Evolutionary conservation across 2,329 filamentous ascomycete genomes (phyloP), one percentile per base, ranked within the genome.

Genomic region (Fusarium burgessii): DNA sequence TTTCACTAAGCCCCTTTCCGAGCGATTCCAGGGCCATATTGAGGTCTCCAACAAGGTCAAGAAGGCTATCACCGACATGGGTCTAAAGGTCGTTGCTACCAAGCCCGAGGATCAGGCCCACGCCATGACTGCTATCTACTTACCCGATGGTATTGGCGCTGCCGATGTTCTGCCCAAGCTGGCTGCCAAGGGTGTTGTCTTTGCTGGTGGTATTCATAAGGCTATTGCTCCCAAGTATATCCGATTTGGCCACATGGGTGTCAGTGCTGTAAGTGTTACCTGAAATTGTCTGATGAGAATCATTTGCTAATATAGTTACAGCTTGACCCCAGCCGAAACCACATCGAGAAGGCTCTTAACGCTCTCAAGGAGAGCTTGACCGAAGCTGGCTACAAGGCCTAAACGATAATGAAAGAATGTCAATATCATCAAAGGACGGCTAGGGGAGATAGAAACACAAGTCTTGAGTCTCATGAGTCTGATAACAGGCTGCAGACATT

Each of bases 171-270:
- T 99, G 57, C 95, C 96, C 15, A 94, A 90, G 78, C 85, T 99
- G 70, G 82, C 93, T 69, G 93, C 93, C 84, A 95, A 92, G 82
- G 94, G 94, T 33, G 93, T 99, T 42, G 89, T 99, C 66, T 98
- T 98, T 80, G 96, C 96, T 27, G 96, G 94, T 65, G 96, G 96
- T 67, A 88, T 99, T 76, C 96, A 99, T 86, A 97, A 96, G 87
- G 93, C 97, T 80, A 97, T 97, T 81, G 95, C 93, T 5, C 85
- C 92, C 69, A 96, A 93, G 84, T 99, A 99, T 81, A 93, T 99
- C 74, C 90, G 96, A 32, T 96, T 99, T 77, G 96, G 96, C 45
- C 96, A 98, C 82, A 99, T 99, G 96, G 96, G 96, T 74, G 93
- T 98, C 69, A 96, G 92, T 79, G 92, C 95, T 74, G 89, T 91